Evolutionary conservation across 2,329 filamentous ascomycete genomes (phyloP).

Genomic region (Aspergillus sp.): DNA sequence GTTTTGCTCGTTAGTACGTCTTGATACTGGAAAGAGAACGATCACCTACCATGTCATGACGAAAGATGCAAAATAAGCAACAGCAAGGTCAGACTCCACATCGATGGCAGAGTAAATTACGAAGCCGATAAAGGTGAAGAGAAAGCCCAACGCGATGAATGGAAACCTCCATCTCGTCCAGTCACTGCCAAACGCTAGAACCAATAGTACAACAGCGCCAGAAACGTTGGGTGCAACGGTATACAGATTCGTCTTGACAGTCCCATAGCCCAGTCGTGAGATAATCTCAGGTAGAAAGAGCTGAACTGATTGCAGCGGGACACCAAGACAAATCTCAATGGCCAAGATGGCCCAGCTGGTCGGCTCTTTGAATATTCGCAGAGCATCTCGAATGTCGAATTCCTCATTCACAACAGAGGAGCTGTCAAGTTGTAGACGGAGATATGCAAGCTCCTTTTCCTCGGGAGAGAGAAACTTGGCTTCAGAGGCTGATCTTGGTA

Average conservation of each 20-base stretch:
- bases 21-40: background rate
- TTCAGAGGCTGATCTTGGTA: constrained; percentile 32
- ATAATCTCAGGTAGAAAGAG: constrained; percentile 27
- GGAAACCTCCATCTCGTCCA: constrained; percentile 57
- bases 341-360: constrained; percentile 22
- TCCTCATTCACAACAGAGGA: constrained; percentile 26
- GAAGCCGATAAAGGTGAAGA: constrained; percentile 66
- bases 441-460: constrained; percentile 32
- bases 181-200: constrained; percentile 64
- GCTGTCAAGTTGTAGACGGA: constrained; percentile 31
- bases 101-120: constrained; percentile 64
- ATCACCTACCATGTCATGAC: constrained; percentile 61
- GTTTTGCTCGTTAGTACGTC: constrained; percentile 28
- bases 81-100: constrained; percentile 47
- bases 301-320: constrained; percentile 21
- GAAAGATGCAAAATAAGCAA: constrained; percentile 66
- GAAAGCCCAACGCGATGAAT: constrained; percentile 60
- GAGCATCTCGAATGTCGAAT: constrained; percentile 22
- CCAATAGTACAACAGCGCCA: constrained; percentile 61
- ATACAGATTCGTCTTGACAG: constrained; percentile 59
- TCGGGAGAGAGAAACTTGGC: constrained; percentile 34
- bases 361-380: constrained; percentile 22
- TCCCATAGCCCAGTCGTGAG: constrained; percentile 37
- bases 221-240: constrained; percentile 65
- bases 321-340: constrained; percentile 23